Evolutionary conservation across 257 asterid genomes (phyloP).

Genomic region (Apocynum venetum): DNA sequence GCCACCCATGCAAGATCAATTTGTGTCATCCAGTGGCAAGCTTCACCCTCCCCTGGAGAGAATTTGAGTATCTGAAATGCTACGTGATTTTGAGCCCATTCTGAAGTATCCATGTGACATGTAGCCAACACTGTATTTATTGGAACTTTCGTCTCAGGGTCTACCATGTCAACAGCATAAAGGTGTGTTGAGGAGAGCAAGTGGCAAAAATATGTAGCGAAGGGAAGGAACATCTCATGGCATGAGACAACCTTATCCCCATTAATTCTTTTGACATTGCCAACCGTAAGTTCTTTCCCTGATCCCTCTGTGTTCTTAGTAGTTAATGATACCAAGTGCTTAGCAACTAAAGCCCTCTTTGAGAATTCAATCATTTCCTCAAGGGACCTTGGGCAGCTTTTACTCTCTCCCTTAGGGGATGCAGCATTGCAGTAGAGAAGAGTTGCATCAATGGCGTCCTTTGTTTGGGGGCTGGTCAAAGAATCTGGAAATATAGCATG

Average conservation of each 20-base stretch:
- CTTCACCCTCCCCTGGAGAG: neutral
- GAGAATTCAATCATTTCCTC: constrained; percentile 43
- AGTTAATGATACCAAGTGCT: constrained; percentile 19
- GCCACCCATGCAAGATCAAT: constrained; percentile 1
- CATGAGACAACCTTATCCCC: constrained; percentile 30
- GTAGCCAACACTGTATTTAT: neutral
- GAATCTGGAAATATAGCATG: constrained; percentile 24
- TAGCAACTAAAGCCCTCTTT: constrained; percentile 12
- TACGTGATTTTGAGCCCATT: neutral
- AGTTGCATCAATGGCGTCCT: constrained; percentile 18
- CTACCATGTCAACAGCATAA: constrained; percentile 29
- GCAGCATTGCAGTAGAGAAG: constrained; percentile 28
- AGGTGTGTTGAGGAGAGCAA: constrained; percentile 28
- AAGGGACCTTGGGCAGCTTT: constrained; percentile 31
- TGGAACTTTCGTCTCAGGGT: neutral
- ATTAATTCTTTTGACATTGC: constrained; percentile 11
- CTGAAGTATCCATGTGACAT: constrained; percentile 7
- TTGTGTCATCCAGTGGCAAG: neutral
- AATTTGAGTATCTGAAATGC: neutral
- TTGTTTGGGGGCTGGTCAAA: neutral
- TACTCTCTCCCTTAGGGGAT: constrained; percentile 28
- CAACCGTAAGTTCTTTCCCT: constrained; percentile 7
- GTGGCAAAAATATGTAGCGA: constrained; percentile 42
- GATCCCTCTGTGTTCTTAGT: constrained; percentile 22
- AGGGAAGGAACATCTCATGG: constrained; percentile 43